Percentiles rank a stretch among this genome's conserved stretches.
Conservation (phyloP, 208 protist genomes). For the Acanthamoeba divionensis region DNA sequence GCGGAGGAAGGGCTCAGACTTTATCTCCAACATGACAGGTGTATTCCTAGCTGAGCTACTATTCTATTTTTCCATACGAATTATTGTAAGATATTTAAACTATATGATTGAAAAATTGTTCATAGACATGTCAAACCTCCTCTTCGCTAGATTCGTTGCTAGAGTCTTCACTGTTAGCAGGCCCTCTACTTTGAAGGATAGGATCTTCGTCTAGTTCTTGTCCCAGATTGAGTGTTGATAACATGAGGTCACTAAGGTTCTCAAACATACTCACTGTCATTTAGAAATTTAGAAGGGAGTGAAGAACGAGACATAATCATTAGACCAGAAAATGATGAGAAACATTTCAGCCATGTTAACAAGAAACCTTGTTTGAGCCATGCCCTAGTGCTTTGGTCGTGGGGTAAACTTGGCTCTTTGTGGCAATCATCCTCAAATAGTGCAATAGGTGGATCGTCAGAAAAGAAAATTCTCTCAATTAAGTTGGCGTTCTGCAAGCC, state of each 20-base stretch:
- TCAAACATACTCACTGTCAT: slow-evolving; percentile 35
- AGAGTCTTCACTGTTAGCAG: background rate
- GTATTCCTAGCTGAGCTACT: background rate
- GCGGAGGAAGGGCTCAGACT: no score
- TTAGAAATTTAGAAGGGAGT: background rate
- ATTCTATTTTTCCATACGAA: background rate
- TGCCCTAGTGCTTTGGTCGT: background rate
- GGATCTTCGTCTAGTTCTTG: background rate
- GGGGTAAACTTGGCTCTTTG: background rate
- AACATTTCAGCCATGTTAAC: background rate
- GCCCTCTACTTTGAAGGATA: background rate
- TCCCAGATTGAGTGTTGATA: slow-evolving; percentile 48
- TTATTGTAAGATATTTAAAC: background rate
- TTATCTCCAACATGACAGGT: no score
- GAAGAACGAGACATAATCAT: background rate
- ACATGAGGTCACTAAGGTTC: slow-evolving; percentile 38
- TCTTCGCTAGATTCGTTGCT: slow-evolving; percentile 1
- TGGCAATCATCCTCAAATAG: background rate
- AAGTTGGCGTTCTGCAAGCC: background rate
- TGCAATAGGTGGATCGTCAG: slow-evolving; percentile 19
- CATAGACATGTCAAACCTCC: background rate
- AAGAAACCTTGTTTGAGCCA: slow-evolving; percentile 51
- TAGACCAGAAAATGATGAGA: background rate
- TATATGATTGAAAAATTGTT: background rate
- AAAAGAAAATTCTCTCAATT: slow-evolving; percentile 48